Evolutionary conservation across 768 basidiomycete species (phyloP), one percentile per base, ranked within the genome.

Genomic region (Ramaria sp.): DNA sequence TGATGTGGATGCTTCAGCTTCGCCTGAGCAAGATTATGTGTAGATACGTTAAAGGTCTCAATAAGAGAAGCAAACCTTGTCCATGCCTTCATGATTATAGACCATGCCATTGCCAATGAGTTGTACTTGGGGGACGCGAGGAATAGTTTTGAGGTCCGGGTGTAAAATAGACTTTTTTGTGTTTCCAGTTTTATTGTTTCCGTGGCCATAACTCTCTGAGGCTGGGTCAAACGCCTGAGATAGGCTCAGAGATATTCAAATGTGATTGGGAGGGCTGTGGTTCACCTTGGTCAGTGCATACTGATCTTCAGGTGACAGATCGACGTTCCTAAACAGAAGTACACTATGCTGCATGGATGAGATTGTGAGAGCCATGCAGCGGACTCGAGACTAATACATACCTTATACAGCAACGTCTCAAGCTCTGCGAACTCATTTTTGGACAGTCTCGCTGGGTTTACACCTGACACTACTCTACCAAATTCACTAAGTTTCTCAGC

Each of bases 111-210:
- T 92, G 7, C 91, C 91, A 65, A 94, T 93, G 54, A 94, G 82
- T 67, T 95, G 92, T 1, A 95, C 92, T 65, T 93, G 88, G 1
- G 89, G 88, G 1, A 87, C 83, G 22, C 84, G 78, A 0, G 92
- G 90, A 59, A 95, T 90, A 39, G 88, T 92, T 75, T 91, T 94
- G 63, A 93, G 79, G 67, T 92, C 88, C 0, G 90, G 88, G 65
- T 91, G 89, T 13, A 92, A 80, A 63, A 93, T 86, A 3, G 90
- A 91, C 64, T 85, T 85, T 63, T 76, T 78, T 20, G 83, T 82
- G 45, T 73, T 71, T 54, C 83, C 79, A 0, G 86, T 90, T 75
- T 90, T 89, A 74, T 90, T 89, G 69, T 91, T 91, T 1, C 91
- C 89, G 64, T 93, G 91, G 0, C 91, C 91, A 63, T 93, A 92